phyloP scores from a whole-genome alignment of 164 flowering plant genomes.

The Euptelea pleiosperma region DNA sequence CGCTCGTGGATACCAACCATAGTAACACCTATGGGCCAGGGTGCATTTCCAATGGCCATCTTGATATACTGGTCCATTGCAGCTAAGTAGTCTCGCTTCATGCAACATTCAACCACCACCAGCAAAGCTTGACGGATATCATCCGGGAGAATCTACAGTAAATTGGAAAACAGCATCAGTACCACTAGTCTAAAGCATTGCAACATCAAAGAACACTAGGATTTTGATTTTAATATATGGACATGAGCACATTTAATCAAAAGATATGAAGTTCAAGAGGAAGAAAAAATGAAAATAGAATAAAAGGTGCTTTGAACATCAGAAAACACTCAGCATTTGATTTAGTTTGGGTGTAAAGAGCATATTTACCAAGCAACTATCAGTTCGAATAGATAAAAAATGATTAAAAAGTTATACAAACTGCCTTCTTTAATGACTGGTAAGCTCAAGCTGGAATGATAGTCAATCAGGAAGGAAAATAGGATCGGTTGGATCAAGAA shows the following conservation, averaged over 20 bases:
- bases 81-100: conserved; percentile 84
- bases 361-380: background rate
- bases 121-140: conserved; percentile 81
- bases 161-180: background rate
- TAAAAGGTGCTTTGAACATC: no score
- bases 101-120: conserved; percentile 76
- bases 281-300: no score
- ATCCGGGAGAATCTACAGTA: conserved; percentile 71
- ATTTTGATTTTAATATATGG: no score
- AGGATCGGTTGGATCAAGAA: no score
- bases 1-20: conserved; percentile 99
- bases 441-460: no score
- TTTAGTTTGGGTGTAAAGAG: background rate
- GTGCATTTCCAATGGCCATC: conserved; percentile 97
- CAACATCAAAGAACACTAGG: no score
- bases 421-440: no score
- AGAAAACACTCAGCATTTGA: no score
- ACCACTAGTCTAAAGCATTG: background rate
- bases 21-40: conserved; percentile 99
- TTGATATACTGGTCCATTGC: conserved; percentile 96
- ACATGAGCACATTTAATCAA: background rate
- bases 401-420: no score
- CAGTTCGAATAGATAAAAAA: background rate
- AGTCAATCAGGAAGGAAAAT: no score
- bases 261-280: no score